Evolutionary conservation across 2,329 filamentous ascomycete genomes (phyloP), one percentile per base, ranked within the genome.

Genomic region (Aspergillus fructus): DNA sequence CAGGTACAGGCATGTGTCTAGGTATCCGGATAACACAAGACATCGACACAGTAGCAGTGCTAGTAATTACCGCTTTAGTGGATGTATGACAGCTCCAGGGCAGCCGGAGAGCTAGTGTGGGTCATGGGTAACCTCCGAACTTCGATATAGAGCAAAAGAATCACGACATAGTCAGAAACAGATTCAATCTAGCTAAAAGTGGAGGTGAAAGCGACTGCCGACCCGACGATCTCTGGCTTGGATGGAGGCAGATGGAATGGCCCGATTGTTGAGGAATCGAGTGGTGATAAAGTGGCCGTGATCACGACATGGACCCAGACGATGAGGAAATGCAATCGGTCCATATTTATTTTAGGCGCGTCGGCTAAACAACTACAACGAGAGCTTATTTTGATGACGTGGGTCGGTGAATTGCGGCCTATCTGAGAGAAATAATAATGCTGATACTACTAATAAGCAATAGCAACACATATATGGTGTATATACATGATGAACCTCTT

Each of bases 141-240:
- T 33, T 1, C 17, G 27, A 24, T 34, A 27, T 37, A 48, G 45
- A 34, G 27, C 27, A 21, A 48, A 30, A 24, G n/a, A 51, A 33
- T 43, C 39, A 17, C 49, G 39, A 51, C 49, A 23, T 41, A 21
- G 30, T 7, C 21, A 8, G 23, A 5, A 21, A 40, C 3, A 8
- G 27, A 21, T 12, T 5, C 12, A n/a, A 30, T 30, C n/a, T 46
- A 33, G 23, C 41, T 53, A 3, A 3, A 47, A 41, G 13, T 7
- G 42, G 50, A 46, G 39, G 47, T 9, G 15, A n/a, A 53, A 47
- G 50, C 50, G 50, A 53, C 50, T 40, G 50, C 50, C 50, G 50
- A 39, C 21, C 23, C 39, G 49, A 23, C 49, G 37, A 43, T 51
- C 39, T 51, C 24, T 40, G 4, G 19, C 39, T 41, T 27, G 48